Conservation (phyloP, 495 filamentous ascomycete species). For the Pyronema omphalodes region DNA sequence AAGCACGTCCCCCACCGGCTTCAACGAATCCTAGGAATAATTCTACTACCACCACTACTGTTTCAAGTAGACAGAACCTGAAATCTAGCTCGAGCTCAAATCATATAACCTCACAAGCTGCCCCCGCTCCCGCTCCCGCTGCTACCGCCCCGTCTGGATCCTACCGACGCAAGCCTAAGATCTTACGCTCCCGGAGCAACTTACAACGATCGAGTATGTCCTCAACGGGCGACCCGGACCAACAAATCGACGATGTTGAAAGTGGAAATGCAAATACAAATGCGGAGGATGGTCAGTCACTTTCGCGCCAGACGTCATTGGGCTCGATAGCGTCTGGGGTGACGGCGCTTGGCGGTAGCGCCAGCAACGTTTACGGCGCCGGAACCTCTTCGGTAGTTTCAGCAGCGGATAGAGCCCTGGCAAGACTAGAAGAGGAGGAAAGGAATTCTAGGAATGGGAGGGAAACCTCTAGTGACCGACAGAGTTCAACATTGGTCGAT, state of each 20-base stretch:
- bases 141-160: not conserved
- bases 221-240: constrained; percentile 14
- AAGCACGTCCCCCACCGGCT: not conserved
- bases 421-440: constrained; percentile 43
- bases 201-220: constrained; percentile 18
- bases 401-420: constrained; percentile 35
- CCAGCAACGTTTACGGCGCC: constrained; percentile 13
- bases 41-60: not conserved
- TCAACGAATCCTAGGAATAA: not conserved
- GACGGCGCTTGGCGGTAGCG: constrained; percentile 39
- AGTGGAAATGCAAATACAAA: constrained; percentile 14
- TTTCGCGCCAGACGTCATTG: constrained; percentile 69
- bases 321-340: constrained; percentile 91
- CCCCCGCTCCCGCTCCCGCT: not conserved
- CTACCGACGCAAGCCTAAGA: constrained; percentile 11
- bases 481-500: no score
- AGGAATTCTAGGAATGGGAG: constrained; percentile 26
- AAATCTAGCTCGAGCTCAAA: not conserved
- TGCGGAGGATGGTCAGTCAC: constrained; percentile 21
- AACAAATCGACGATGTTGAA: constrained; percentile 16
- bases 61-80: no score
- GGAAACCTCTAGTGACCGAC: constrained; percentile 8
- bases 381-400: constrained; percentile 10
- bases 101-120: not conserved
- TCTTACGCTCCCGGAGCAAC: constrained; percentile 14